A percentile compares a stretch with the other conserved stretches of the same genome.
These are phyloP conservation scores for Vitis cinerea DNA, from an alignment of 164 flowering plant species.

Conservation along the genomic window DNA sequence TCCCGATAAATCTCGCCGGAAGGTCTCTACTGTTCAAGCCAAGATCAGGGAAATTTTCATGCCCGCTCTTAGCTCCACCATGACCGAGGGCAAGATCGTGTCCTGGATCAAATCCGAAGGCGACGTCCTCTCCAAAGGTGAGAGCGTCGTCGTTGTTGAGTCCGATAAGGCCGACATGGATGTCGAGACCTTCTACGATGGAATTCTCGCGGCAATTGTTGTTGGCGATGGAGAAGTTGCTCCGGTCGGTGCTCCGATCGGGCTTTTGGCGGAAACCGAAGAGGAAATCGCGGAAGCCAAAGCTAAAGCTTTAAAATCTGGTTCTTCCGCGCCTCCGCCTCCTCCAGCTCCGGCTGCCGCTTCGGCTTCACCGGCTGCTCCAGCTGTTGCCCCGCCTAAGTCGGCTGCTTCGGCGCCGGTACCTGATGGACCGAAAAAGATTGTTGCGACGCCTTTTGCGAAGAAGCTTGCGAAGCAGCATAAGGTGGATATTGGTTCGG, in stretches of 20 bases:
- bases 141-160: conserved; percentile 91
- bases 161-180: conserved; percentile 98
- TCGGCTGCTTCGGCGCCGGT: conserved; percentile 23
- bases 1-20: conserved; percentile 16
- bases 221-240: conserved; percentile 79
- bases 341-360: conserved; percentile 26
- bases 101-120: conserved; percentile 93
- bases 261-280: conserved; percentile 78
- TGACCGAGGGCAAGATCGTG: conserved; percentile 95
- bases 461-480: conserved; percentile 94
- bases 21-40: conserved; percentile 35
- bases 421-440: conserved; percentile 50
- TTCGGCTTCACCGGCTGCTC: conserved; percentile 29
- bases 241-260: conserved; percentile 90
- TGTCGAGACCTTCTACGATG: conserved; percentile 91
- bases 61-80: conserved; percentile 96
- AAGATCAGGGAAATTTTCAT: conserved; percentile 95
- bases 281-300: conserved; percentile 71
- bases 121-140: conserved; percentile 81
- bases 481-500: conserved; percentile 63
- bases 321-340: conserved; percentile 28
- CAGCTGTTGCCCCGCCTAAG: conserved; percentile 27
- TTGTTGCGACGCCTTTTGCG: conserved; percentile 75
- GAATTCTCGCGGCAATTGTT: conserved; percentile 86
- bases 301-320: conserved; percentile 44